These are phyloP conservation scores for Paragyromitra xinjiangensis DNA, from an alignment of 495 filamentous ascomycete genomes.

Conservation along the genomic window DNA sequence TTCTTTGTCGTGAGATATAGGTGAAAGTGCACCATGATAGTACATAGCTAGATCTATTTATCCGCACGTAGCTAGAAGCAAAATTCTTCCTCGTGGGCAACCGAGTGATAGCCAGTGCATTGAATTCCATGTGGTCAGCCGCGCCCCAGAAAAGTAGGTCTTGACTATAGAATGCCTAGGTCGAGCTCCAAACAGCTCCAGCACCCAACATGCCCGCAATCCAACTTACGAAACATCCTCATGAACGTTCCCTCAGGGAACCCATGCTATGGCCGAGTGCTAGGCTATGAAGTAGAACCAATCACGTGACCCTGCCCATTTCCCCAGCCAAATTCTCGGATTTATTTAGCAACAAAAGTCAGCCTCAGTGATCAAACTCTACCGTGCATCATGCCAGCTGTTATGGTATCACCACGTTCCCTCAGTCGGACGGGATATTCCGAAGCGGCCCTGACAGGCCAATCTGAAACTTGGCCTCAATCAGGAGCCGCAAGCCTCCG, in stretches of 20 bases:
- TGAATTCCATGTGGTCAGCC: neutral
- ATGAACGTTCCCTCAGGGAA: no score
- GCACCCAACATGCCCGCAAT: neutral
- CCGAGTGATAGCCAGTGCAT: neutral
- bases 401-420: neutral
- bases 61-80: no score
- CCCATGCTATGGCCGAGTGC: neutral
- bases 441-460: conserved; percentile 19
- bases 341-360: neutral
- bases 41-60: no score
- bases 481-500: conserved; percentile 29
- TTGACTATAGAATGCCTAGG: neutral
- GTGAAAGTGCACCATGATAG: no score
- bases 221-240: neutral
- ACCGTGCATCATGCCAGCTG: no score
- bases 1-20: no score
- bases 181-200: neutral
- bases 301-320: neutral
- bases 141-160: neutral
- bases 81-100: neutral
- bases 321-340: neutral
- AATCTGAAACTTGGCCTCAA: conserved; percentile 50
- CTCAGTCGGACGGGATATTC: conserved; percentile 10
- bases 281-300: neutral
- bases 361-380: neutral